Base-by-base conservation (phyloP, 1,139 yeast species). In the Suhomyces bribrorum region DNA sequence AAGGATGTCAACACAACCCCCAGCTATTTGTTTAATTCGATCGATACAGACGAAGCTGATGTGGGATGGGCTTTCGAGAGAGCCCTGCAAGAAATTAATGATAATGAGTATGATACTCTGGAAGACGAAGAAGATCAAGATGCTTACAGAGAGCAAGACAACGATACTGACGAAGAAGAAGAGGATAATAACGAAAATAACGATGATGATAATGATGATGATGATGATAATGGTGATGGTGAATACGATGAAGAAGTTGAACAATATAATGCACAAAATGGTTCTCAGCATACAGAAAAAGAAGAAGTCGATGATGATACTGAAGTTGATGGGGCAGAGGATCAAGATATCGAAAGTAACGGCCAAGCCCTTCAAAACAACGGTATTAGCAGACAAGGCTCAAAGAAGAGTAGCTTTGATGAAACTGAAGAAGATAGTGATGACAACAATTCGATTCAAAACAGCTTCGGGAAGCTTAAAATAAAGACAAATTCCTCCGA, bases 1-100 rank as follows among this genome's bases (percentile, higher is more conserved):
- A 24, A 20, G 15, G 29, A 27, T 6, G 4, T 16, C 3, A 22
- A 27, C 8, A 25, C 28, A 12, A 28, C 31, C 5, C 15, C 31
- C 5, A 32, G 36, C 22, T 39, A 44, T 26, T 25, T 38, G 23
- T 36, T 44, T 14, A 37, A 38, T 20, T 40, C 50, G 1, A 42
- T 44, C 20, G 51, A 47, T 26, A 40, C 44, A 25, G 49, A 46
- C 18, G 51, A 46, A 3, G 44, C 43, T 17, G 36, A 41, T 27
- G 45, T 40, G 3, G 40, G 36, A 14, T 48, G 47, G 47, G 41
- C 38, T 2, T 37, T 32, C 14, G 39, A 38, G 29, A 32, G 31
- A 31, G 27, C 44, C 7, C 31, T 14, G 14, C 22, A 11, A 7
- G 14, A 20, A 18, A 13, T 16, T 8, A 44, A 38, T 12, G 54